phyloP scores from a whole-genome alignment of 805 yeast species.

The Pichia paraexigua region DNA sequence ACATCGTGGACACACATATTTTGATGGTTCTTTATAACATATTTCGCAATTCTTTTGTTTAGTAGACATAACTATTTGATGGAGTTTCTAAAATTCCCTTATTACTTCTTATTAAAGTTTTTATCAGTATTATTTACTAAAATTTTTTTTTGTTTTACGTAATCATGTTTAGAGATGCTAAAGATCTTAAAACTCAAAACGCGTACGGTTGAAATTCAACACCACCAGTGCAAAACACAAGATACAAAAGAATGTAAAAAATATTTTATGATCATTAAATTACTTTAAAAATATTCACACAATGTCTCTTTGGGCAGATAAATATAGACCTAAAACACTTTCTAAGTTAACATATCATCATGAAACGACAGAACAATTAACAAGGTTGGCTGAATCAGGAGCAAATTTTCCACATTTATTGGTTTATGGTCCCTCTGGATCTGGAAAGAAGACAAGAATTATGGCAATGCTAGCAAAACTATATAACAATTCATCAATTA shows the following conservation, averaged over 20 bases:
- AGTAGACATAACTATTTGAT: neutral
- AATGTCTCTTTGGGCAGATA: constrained; percentile 97
- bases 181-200: neutral
- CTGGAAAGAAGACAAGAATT: constrained; percentile 93
- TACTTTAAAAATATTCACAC: neutral
- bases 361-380: constrained; percentile 53
- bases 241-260: neutral
- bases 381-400: constrained; percentile 45
- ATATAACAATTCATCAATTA: constrained; percentile 69
- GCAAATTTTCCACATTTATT: constrained; percentile 84
- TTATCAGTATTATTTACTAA: no score
- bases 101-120: no score
- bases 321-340: constrained; percentile 71
- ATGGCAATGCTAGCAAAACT: constrained; percentile 70
- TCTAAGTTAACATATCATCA: constrained; percentile 59
- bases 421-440: constrained; percentile 93
- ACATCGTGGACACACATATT: constrained; percentile 82
- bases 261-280: neutral
- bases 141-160: neutral
- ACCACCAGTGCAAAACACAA: neutral
- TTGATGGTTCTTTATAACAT: constrained; percentile 36
- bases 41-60: constrained; percentile 32
- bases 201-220: neutral
- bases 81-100: no score
- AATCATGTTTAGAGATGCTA: neutral